These are phyloP conservation scores for Heliamphora pulchella DNA, from an alignment of 179 eudicot genomes.

Conservation along the genomic window DNA sequence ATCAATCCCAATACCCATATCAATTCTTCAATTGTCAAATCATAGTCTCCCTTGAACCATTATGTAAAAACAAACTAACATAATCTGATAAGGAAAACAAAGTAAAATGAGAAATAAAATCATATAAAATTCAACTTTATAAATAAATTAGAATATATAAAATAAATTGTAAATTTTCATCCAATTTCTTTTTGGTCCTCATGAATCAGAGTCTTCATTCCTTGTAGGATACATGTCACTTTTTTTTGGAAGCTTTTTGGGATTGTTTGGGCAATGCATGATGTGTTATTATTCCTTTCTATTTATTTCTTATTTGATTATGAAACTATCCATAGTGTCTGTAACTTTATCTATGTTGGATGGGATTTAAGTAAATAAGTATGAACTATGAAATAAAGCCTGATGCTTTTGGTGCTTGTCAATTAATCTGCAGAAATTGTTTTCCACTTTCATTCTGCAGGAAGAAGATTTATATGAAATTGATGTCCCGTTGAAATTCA, in stretches of 20 bases:
- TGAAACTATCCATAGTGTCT: not conserved
- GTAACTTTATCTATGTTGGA: not conserved
- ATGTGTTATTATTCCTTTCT: not conserved
- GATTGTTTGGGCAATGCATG: not conserved
- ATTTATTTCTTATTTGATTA: not conserved
- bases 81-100: too few relatives aligned
- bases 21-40: too few relatives aligned
- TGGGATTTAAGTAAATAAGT: not conserved
- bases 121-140: too few relatives aligned
- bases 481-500: constrained; percentile 75
- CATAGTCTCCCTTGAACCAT: too few relatives aligned
- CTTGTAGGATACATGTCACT: not conserved
- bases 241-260: not conserved
- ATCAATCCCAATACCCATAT: too few relatives aligned
- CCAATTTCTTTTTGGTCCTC: too few relatives aligned
- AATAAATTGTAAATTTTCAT: too few relatives aligned
- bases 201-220: not conserved
- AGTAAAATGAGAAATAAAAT: too few relatives aligned
- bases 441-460: constrained; percentile 37
- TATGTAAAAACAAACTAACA: too few relatives aligned
- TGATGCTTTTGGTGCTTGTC: not conserved
- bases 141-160: too few relatives aligned
- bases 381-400: not conserved
- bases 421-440: not conserved
- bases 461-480: constrained; percentile 91